A percentile compares a stretch with the other conserved stretches of the same genome.
These are phyloP conservation scores for Dendrobium chrysotoxum DNA, from an alignment of 106 monocot genomes.

Conservation along the genomic window DNA sequence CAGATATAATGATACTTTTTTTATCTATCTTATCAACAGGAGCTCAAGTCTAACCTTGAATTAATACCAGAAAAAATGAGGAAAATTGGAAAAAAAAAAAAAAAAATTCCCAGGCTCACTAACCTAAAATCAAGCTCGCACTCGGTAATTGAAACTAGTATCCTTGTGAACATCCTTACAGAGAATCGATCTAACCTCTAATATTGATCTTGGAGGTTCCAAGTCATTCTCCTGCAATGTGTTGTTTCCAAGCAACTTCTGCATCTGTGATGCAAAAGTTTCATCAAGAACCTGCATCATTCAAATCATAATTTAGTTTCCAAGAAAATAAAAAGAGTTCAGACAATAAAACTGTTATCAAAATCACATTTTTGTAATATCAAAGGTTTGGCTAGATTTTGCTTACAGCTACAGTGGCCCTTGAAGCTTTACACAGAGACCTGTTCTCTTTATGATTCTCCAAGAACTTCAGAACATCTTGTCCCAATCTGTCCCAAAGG, in stretches of 20 bases:
- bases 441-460: slow-evolving; percentile 89
- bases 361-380: background rate
- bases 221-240: slow-evolving; percentile 61
- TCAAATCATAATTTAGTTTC: background rate
- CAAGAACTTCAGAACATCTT: slow-evolving; percentile 91
- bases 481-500: slow-evolving; percentile 92
- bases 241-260: slow-evolving; percentile 57
- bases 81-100: background rate
- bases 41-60: no score
- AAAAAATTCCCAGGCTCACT: background rate
- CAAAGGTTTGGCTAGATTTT: background rate
- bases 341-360: background rate
- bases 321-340: background rate
- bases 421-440: slow-evolving; percentile 77
- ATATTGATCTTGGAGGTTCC: slow-evolving; percentile 62
- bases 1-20: no score
- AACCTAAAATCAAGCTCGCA: background rate
- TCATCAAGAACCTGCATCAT: slow-evolving; percentile 58
- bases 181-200: slow-evolving; percentile 62
- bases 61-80: no score
- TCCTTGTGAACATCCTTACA: slow-evolving; percentile 32
- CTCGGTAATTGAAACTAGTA: background rate
- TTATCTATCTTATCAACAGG: no score
- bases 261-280: slow-evolving; percentile 76
- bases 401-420: slow-evolving; percentile 77